These are phyloP conservation scores for Neobulgaria alba DNA, from an alignment of 2,329 filamentous ascomycete species.

Conservation along the genomic window DNA sequence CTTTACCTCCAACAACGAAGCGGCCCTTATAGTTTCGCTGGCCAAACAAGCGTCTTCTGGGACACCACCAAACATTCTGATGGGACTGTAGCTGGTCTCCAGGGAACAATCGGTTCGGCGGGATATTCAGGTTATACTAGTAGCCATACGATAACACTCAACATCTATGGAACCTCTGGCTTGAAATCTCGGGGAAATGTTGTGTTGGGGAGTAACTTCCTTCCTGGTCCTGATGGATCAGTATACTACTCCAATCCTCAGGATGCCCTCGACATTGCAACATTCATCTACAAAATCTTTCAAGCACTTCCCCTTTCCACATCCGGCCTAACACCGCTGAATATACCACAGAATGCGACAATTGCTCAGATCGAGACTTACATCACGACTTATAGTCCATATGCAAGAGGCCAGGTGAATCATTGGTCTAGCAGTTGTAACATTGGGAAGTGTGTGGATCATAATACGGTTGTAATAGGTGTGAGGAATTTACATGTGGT, in stretches of 20 bases:
- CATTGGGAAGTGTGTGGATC: conserved; percentile 42
- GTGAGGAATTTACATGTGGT: conserved; percentile 43
- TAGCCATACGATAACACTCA: conserved; percentile 43
- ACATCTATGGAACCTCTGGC: conserved; percentile 48
- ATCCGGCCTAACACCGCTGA: conserved; percentile 37
- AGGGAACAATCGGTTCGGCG: conserved; percentile 43
- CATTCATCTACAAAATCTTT: conserved; percentile 44
- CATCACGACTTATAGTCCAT: conserved; percentile 39
- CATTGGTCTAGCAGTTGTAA: conserved; percentile 46
- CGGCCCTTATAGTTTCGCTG: conserved; percentile 45
- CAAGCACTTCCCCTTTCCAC: conserved; percentile 31
- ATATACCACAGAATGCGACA: conserved; percentile 38
- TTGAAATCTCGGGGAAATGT: conserved; percentile 41
- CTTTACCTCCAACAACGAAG: conserved; percentile 40
- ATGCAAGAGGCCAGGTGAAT: conserved; percentile 41
- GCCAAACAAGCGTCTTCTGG: conserved; percentile 46
- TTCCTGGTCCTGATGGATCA: conserved; percentile 33
- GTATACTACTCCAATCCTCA: conserved; percentile 40
- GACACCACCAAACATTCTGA: conserved; percentile 35
- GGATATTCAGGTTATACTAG: conserved; percentile 34
- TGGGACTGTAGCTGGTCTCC: conserved; percentile 36
- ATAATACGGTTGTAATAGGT: conserved; percentile 37
- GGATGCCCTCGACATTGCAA: conserved; percentile 40
- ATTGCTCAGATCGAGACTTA: conserved; percentile 40
- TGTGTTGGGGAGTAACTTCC: conserved; percentile 35